Evolutionary conservation across 2,329 filamentous ascomycete genomes (phyloP), one percentile per base, ranked within the genome.

Genomic region (Alternaria conjuncta): DNA sequence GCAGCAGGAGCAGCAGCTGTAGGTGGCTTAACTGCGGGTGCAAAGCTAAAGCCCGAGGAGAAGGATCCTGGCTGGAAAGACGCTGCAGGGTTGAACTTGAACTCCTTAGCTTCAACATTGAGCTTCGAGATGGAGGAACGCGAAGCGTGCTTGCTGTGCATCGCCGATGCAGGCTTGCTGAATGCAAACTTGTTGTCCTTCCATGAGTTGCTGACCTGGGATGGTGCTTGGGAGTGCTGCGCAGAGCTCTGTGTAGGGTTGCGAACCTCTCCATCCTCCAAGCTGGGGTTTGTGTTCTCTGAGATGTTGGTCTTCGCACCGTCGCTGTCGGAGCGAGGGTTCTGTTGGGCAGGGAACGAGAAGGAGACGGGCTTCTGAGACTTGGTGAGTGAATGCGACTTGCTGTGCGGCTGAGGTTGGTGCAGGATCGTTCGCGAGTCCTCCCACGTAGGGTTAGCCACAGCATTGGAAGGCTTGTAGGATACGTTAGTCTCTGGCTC

Each of bases 71-170:
- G 81, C 46, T 80, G 82, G 70, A 87, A 87, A 3, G 84, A 82
- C 15, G 82, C 81, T 36, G 79, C 79, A 7, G 87, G 87, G 59
- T 90, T 86, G 80, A 95, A 95, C 71, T 90, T 86, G 84, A 97
- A 97, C 74, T 96, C 93, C 50, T 94, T 92, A 0, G 95, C 95
- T 66, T 91, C 88, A 28, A 96, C 94, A 72, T 98, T 98, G 71
- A 98, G 86, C 70, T 90, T 94, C 1, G 93, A 93, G 46, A 90
- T 80, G 0, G 85, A 94, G 4, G 89, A 84, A 71, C 91, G 92
- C 75, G 89, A 90, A 18, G 84, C 86, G 73, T 94, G 91, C 67
- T 86, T 87, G 74, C 75, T 78, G 63, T 81, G 79, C 51, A 73
- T 67, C 8, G 71, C 71, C 44, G 75, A 75, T n/a, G 65, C 63